Percentiles rank a stretch among this genome's conserved stretches.
These are phyloP conservation scores for Acer negundo DNA, from an alignment of 345 rosid genomes.

Conservation along the genomic window DNA sequence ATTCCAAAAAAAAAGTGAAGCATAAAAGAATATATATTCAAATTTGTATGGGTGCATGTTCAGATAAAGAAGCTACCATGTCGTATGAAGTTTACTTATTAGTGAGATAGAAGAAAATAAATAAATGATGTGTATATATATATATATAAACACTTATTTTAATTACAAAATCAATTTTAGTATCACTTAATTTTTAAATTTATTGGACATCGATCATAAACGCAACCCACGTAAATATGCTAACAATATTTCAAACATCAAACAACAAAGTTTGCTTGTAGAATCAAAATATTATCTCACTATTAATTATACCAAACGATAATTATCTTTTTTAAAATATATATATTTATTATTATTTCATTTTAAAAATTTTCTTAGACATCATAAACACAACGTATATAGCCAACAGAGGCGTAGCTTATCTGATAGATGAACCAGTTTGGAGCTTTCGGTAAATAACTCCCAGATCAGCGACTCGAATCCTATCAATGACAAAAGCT, in stretches of 20 bases:
- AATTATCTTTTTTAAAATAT: too few relatives aligned
- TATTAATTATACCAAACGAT: neutral
- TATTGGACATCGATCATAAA: neutral
- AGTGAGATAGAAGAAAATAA: neutral
- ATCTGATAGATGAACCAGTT: too few relatives aligned
- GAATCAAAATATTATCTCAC: neutral
- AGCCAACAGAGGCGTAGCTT: too few relatives aligned
- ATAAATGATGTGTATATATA: too few relatives aligned
- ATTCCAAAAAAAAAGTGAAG: neutral
- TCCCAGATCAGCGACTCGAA: too few relatives aligned
- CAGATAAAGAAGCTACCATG: neutral
- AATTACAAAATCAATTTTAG: neutral
- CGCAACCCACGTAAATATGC: neutral
- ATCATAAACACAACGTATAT: too few relatives aligned
- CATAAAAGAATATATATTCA: neutral
- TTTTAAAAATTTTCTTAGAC: too few relatives aligned
- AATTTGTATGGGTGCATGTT: neutral
- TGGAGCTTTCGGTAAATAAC: too few relatives aligned
- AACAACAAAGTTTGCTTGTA: neutral
- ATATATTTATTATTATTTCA: too few relatives aligned
- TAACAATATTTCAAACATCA: neutral
- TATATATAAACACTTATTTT: too few relatives aligned
- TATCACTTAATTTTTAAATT: neutral
- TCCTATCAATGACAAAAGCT: too few relatives aligned
- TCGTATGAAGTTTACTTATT: neutral